Base-by-base conservation (phyloP, 345 rosid genomes). In the Rhizophora mangle region DNA sequence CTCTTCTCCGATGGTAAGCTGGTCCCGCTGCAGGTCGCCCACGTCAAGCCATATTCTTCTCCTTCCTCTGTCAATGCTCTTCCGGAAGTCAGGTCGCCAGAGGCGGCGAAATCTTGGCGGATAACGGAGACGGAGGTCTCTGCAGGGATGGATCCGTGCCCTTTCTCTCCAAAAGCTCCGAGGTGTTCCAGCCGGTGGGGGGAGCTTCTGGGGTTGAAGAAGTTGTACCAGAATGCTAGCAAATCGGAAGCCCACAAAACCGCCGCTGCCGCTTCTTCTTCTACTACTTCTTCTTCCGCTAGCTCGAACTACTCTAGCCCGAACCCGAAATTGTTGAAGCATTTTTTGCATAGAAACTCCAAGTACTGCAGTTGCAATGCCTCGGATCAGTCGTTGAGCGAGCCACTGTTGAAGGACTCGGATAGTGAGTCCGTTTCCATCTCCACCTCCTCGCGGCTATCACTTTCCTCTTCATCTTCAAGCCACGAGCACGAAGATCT, bases 101-200 rank as follows among this genome's bases (percentile, higher is more conserved):
- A 82, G 21, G 37, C 59, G 47, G 63, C 7, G 6, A 87, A 72
- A 53, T 70, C 86, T 62, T 75, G 83, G 47, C 84, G 82, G 46
- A 72, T 72, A 52, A 51, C 68, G 76, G 81, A 79, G 59, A 70
- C 63, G 72, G 91, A 77, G 56, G 69, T 83, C 32, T 80, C 87
- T 2, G 68, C 82, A 10, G 16, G 49, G 49, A 67, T 67, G 32
- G 92, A 90, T 68, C 68, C 73, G 36, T 79, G 76, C 64, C 64
- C 81, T 65, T 87, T 88, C 61, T 89, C 97, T 2, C 96, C 94
- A 0, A 91, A 91, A 54, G 96, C 97, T 4, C 97, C 96, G 1
- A 63, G 94, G 67, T 91, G 96, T 63, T 92, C 99, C 1, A 85
- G 98, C 72, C 83, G 98, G n/a, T 94, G 96, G 98, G 89, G 75